Base-by-base conservation (phyloP, 768 basidiomycete species). In the Strobilomyces echinocephalus region DNA sequence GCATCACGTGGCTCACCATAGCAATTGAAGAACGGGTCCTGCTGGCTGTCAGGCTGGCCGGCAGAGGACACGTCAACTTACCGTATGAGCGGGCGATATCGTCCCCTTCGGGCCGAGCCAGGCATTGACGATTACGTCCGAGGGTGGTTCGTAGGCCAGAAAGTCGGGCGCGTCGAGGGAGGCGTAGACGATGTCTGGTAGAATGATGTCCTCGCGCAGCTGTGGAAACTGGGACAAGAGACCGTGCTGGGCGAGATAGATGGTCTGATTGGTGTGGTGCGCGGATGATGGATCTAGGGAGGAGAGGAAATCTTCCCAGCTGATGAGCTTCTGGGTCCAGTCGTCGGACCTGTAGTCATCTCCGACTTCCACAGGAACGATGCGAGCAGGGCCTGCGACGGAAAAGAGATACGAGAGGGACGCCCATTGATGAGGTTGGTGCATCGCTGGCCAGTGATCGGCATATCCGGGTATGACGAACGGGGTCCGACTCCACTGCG, bases 1-100 rank as follows among this genome's bases (percentile, higher is more conserved):
- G 38, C 18, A 5, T 18, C 44, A 45, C 38, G 38, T 20, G 46
- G 43, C 76, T 58, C 69, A 93, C 93, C 83, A 67, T 91, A 98
- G 57, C 87, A 79, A 67, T 99, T 99, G 73, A 82, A 91, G 71
- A 85, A 97, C 4, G 95, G 95, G 64, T 99, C 95, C 92, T 95
- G 24, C 28, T 50, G 28, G 59, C 20, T 24, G 38, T 53, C 35
- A 24, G 30, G 16, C 34, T 31, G 41, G 33, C 41, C 28, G 39
- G 45, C 42, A 54, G 49, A 48, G 21, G 33, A 30, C 62, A 68
- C 26, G 57, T 12, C 1, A 10, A 83, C 91, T 54, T 64, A 81
- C 83, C 7, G 85, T 92, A 71, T 99, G 97, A 0, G 95, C 91
- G 2, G 95, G 95, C 9, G 91, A 91, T 11, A 87, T 66, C 0